Base-by-base conservation (phyloP, 441 rosid species). In the Gossypium davidsonii region DNA sequence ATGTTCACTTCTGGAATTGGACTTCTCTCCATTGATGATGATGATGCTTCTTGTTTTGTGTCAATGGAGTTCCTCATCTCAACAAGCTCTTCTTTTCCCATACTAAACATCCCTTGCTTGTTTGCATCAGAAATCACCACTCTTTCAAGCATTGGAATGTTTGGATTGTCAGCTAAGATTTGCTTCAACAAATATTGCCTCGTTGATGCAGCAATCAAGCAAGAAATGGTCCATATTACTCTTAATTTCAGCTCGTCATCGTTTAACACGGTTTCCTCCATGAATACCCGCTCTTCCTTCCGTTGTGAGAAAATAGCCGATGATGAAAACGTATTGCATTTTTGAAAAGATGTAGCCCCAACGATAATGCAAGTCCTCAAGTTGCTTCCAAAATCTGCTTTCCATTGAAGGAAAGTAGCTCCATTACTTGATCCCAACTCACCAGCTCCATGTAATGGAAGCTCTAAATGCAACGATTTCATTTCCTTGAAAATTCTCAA, bases 371-470 rank as follows among this genome's bases (percentile, higher is more conserved):
- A 84, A 65, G 76, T 71, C 59, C 81, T 74, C 65, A 84, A 56
- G 23, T 70, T 72, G 11, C 70, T 61, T 0, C 84, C 85, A 42
- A 81, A 83, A 26, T 61, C 79, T 1, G 90, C 88, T 14, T 75
- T 73, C 86, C 90, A 86, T 73, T 77, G 80, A 6, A 86, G 76
- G 26, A 83, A 42, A 5, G 76, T 75, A 72, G 70, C 77, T 3
- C 46, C 60, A 1, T 58, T 66, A 26, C 55, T 58, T 23, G 71
- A 51, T 25, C 77, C 78, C 2, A 74, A 34, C 18, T 65, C 70
- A 39, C 26, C 56, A 1, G 34, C 51, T 3, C 67, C 80, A 4
- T 56, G 57, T 6, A 63, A 73, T 10, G 84, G 87, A 58, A 82
- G 73, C 80, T 77, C 74, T 0, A 82, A 26, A 31, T 73, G 74